phyloP scores from a whole-genome alignment of 441 rosid genomes.

The Hura crepitans region DNA sequence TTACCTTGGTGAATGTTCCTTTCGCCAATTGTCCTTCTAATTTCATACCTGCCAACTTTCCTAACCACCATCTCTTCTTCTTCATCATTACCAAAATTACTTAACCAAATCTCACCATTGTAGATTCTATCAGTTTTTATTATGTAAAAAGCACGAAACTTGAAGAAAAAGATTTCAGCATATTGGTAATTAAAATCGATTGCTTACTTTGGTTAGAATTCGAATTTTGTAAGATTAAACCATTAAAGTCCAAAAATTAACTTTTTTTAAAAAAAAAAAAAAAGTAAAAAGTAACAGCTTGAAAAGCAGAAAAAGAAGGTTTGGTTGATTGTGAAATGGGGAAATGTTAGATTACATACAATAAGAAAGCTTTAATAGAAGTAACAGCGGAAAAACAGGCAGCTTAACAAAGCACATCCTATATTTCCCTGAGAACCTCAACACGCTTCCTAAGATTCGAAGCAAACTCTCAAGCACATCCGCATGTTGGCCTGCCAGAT shows the following conservation, averaged over 20 bases:
- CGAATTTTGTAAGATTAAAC: not conserved
- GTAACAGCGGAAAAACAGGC: not conserved
- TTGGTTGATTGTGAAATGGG: too few relatives aligned
- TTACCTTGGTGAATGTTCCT: constrained; percentile 94
- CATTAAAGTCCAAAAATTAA: too few relatives aligned
- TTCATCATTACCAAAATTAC: constrained; percentile 7
- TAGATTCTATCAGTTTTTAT: constrained; percentile 7
- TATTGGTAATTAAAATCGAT: not conserved
- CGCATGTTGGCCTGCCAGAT: constrained; percentile 62
- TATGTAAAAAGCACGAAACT: not conserved
- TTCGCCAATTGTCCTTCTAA: constrained; percentile 96
- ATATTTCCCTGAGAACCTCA: constrained; percentile 77
- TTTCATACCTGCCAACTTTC: constrained; percentile 90
- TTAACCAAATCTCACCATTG: constrained; percentile 22
- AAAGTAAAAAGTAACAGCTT: constrained; percentile 6
- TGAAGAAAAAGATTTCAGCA: not conserved
- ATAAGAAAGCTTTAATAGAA: not conserved
- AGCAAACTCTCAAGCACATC: constrained; percentile 55
- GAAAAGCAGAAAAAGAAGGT: too few relatives aligned
- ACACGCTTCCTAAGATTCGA: constrained; percentile 64
- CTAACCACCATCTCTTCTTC: constrained; percentile 64
- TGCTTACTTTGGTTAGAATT: not conserved
- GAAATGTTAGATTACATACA: too few relatives aligned
- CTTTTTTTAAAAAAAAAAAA: too few relatives aligned
- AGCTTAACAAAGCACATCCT: constrained; percentile 34